These are phyloP conservation scores for Letharia lupina DNA, from an alignment of 495 filamentous ascomycete genomes.

Conservation along the genomic window DNA sequence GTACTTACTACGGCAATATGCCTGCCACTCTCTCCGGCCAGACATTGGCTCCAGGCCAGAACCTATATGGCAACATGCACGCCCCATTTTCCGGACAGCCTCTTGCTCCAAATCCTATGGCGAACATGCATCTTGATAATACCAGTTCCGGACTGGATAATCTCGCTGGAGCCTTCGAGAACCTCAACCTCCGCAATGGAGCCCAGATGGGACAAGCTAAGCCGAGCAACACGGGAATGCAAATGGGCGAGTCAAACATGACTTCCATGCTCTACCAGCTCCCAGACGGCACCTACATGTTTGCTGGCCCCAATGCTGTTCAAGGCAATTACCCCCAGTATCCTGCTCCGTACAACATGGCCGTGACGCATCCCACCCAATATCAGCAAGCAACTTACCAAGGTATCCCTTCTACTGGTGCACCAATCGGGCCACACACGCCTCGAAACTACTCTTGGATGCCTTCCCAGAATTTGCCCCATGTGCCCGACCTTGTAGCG, in stretches of 20 bases:
- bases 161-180: conserved; percentile 20
- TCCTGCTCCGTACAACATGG: conserved; percentile 18
- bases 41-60: conserved; percentile 6
- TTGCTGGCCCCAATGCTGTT: conserved; percentile 16
- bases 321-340: conserved; percentile 22
- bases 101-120: conserved; percentile 8
- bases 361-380: conserved; percentile 14
- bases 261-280: conserved; percentile 22
- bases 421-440: conserved; percentile 18
- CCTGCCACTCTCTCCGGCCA: neutral
- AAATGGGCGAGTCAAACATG: conserved; percentile 10
- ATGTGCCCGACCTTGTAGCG: conserved; percentile 46
- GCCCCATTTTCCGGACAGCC: conserved; percentile 16
- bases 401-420: conserved; percentile 9
- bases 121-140: conserved; percentile 17
- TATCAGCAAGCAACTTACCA: conserved; percentile 20
- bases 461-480: conserved; percentile 42
- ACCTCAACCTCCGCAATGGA: conserved; percentile 17
- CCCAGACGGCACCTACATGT: conserved; percentile 20
- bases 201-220: conserved; percentile 13
- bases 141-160: conserved; percentile 17
- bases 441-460: conserved; percentile 32
- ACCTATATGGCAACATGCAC: conserved; percentile 21
- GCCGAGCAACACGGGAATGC: conserved; percentile 9
- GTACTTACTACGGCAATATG: conserved; percentile 1